Base-by-base conservation (phyloP, 2,329 filamentous ascomycete species). In the Zymoseptoria ardabiliae region DNA sequence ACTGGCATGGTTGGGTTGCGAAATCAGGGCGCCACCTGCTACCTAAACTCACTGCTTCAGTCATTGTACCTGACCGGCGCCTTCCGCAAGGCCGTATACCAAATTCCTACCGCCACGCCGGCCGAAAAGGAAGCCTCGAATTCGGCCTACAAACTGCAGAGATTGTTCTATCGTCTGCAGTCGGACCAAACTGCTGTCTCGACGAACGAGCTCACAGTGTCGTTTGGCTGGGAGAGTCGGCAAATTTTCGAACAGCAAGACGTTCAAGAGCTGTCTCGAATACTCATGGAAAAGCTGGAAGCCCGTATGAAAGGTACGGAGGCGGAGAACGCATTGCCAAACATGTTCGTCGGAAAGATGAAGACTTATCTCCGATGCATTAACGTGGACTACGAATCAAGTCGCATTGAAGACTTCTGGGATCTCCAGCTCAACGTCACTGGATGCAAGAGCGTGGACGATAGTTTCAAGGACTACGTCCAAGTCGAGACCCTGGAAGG, bases 291-390 rank as follows among this genome's bases (percentile, higher is more conserved):
- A 75, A 87, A 90, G 61, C 87, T 99, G 77, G 95, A 99, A 72
- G 89, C 94, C 70, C 93, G 90, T 73, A 99, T 99, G 95, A 99
- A 99, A 76, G 93, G 91, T 52, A 97, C 94, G 1, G 85, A 88
- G 55, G 90, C 91, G 11, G 90, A 97, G 72, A 95, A 93, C 66
- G 89, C 91, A 2, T 80, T 99, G 8, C 86, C 92, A 1, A 86
- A 89, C 63, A 88, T 99, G 79, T 97, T 99, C 70, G 92, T 94
- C 60, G 95, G 94, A 59, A 97, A 97, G 76, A 92, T 95, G 75
- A 97, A 97, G 78, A 99, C 94, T 0, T 99, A 97, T 75, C 95
- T 99, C 65, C 95, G 90, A 21, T 99, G 95, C 78, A 97, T 99
- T 73, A 94, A 99, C 73, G 95, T 99, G 63, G 87, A 96, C 69